Conservation (phyloP, 2,329 filamentous ascomycete genomes). For the Corinectria fuckeliana region DNA sequence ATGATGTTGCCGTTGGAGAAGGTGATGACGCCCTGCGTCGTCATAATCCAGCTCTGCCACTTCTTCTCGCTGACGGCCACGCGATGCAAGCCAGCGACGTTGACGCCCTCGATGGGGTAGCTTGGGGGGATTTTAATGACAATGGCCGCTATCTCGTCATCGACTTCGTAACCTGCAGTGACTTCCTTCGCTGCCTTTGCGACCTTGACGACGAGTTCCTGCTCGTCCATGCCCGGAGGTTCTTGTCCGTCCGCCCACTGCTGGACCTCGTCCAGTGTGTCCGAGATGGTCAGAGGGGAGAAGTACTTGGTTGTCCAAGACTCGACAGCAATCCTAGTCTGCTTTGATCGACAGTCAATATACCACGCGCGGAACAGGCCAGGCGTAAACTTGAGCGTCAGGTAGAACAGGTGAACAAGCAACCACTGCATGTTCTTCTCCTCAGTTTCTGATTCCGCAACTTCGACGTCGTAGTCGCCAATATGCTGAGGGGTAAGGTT, state of each 20-base stretch:
- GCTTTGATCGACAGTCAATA: conserved; percentile 78
- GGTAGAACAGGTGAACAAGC: conserved; percentile 84
- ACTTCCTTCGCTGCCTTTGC: conserved; percentile 76
- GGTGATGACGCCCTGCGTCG: conserved; percentile 89
- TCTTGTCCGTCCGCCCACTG: conserved; percentile 68
- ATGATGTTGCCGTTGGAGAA: conserved; percentile 90
- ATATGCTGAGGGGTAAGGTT: conserved; percentile 66
- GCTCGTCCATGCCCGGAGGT: conserved; percentile 55
- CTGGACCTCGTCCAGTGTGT: conserved; percentile 71
- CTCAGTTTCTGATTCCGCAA: conserved; percentile 63
- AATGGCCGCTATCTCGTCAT: conserved; percentile 85
- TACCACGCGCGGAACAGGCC: conserved; percentile 85
- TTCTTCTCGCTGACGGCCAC: conserved; percentile 90
- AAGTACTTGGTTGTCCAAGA: conserved; percentile 86
- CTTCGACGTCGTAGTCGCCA: conserved; percentile 57
- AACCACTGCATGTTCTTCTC: conserved; percentile 84
- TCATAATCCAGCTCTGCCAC: conserved; percentile 90
- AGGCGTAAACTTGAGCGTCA: conserved; percentile 77
- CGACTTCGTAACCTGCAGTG: conserved; percentile 83
- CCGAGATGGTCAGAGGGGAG: conserved; percentile 71
- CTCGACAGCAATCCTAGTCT: conserved; percentile 81
- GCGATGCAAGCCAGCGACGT: conserved; percentile 78
- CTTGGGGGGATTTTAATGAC: conserved; percentile 79
- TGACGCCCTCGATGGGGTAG: conserved; percentile 82
- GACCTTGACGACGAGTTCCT: conserved; percentile 71